Conservation (phyloP, 768 basidiomycete species). For the Lactifluus piperatus region DNA sequence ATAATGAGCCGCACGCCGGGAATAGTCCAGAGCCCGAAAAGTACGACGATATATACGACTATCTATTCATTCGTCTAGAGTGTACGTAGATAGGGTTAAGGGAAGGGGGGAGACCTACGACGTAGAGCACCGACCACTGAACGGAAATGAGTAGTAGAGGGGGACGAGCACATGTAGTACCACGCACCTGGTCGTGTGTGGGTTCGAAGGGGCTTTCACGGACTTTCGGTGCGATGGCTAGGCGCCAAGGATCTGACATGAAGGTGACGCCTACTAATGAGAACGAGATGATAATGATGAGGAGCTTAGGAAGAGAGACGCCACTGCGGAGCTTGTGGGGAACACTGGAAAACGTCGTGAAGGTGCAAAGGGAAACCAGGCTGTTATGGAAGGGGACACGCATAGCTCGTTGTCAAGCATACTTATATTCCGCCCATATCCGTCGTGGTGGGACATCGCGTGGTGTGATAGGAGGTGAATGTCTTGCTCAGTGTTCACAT, state of each 20-base stretch:
- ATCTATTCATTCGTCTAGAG: constrained; percentile 38
- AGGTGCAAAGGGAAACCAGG: not conserved
- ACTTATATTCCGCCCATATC: constrained; percentile 4
- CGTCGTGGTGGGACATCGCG: not conserved
- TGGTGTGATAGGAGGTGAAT: not conserved
- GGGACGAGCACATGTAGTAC: not conserved
- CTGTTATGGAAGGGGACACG: constrained; percentile 3
- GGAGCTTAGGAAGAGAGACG: too few species aligned
- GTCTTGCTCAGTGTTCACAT: not conserved
- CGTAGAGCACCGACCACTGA: constrained; percentile 68
- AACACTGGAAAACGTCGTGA: not conserved
- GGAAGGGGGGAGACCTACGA: constrained; percentile 37
- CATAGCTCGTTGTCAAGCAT: not conserved
- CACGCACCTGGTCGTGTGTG: constrained; percentile 17
- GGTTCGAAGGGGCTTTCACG: constrained; percentile 2
- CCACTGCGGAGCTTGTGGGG: constrained; percentile 2
- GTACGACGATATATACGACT: constrained; percentile 76
- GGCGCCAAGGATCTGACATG: constrained; percentile 10
- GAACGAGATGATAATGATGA: not conserved
- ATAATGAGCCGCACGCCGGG: constrained; percentile 72
- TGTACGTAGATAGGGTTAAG: not conserved
- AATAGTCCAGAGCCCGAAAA: constrained; percentile 84
- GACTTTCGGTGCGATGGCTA: not conserved
- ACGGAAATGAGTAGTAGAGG: constrained; percentile 7
- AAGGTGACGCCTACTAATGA: not conserved